Percentiles rank a stretch among this genome's conserved stretches.
Evolutionary conservation across 2,329 filamentous ascomycete species (phyloP).

Genomic region (Beauveria medogensis): DNA sequence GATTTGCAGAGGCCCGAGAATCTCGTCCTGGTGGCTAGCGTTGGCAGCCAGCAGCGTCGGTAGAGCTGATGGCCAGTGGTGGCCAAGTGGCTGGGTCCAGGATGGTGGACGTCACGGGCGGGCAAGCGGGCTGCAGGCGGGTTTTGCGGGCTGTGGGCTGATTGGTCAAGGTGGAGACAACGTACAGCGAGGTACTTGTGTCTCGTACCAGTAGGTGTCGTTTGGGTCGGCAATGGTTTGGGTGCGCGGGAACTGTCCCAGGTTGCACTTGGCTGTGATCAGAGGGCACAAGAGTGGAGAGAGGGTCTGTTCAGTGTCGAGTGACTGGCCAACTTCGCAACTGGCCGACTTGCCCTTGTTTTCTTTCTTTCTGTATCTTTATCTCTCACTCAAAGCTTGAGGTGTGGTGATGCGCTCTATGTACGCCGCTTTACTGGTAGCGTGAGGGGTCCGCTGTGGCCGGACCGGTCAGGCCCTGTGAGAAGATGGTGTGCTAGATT

Average conservation of each 20-base stretch:
- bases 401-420: neutral
- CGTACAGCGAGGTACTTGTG: neutral
- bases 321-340: too few species aligned
- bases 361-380: neutral
- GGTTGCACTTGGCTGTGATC: neutral
- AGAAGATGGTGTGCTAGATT: neutral
- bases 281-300: neutral
- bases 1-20: neutral
- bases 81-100: neutral
- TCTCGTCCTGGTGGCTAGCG: neutral
- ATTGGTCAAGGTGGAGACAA: neutral
- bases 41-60: neutral
- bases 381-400: neutral
- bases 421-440: neutral
- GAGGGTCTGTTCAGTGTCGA: neutral
- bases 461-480: neutral
- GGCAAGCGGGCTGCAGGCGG: neutral
- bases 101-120: conserved; percentile 7
- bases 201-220: neutral
- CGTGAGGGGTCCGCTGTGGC: conserved; percentile 2
- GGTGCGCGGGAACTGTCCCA: neutral
- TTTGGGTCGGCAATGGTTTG: neutral
- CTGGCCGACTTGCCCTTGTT: neutral
- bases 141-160: neutral
- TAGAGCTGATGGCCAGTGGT: neutral